A percentile compares a stretch with the other conserved stretches of the same genome.
Conservation (phyloP, 1,139 yeast species). For the Diutina scorzettiae region DNA sequence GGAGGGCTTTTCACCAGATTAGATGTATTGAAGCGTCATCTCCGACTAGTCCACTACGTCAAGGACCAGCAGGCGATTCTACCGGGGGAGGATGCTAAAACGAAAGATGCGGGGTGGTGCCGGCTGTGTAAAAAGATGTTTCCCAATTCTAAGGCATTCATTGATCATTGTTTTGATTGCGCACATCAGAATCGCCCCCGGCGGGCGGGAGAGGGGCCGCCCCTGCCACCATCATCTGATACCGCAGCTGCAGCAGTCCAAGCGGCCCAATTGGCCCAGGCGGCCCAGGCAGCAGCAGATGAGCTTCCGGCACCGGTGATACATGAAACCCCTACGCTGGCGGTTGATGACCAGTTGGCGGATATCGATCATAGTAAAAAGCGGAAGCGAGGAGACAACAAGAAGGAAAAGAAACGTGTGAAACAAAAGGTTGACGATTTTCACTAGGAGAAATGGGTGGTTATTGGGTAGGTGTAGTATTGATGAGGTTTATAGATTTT, state of each 20-base stretch:
- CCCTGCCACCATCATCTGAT: background rate
- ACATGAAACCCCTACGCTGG: background rate
- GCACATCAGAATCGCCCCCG: conserved; percentile 20
- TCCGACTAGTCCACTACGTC: conserved; percentile 53
- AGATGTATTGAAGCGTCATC: conserved; percentile 61
- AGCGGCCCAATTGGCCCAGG: conserved; percentile 5
- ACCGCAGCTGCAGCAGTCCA: background rate
- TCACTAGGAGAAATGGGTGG: too few relatives aligned
- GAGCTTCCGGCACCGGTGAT: conserved; percentile 1
- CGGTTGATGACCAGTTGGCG: conserved; percentile 1
- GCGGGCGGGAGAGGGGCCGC: background rate
- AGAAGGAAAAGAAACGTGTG: background rate
- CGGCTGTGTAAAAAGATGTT: conserved; percentile 50
- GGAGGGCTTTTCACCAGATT: conserved; percentile 62
- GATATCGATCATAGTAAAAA: background rate
- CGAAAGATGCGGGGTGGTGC: conserved; percentile 50
- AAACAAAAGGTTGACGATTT: background rate
- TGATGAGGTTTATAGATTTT: too few relatives aligned
- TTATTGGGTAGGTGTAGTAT: too few relatives aligned
- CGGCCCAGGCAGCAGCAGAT: background rate
- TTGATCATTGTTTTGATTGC: conserved; percentile 58
- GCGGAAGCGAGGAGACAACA: background rate
- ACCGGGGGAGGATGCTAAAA: conserved; percentile 5
- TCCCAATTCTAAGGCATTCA: conserved; percentile 41
- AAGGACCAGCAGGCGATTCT: conserved; percentile 26